Evolutionary conservation across 129 eudicot genomes (phyloP), one percentile per base, ranked within the genome.

Genomic region (Chrysanthemum makinoi): DNA sequence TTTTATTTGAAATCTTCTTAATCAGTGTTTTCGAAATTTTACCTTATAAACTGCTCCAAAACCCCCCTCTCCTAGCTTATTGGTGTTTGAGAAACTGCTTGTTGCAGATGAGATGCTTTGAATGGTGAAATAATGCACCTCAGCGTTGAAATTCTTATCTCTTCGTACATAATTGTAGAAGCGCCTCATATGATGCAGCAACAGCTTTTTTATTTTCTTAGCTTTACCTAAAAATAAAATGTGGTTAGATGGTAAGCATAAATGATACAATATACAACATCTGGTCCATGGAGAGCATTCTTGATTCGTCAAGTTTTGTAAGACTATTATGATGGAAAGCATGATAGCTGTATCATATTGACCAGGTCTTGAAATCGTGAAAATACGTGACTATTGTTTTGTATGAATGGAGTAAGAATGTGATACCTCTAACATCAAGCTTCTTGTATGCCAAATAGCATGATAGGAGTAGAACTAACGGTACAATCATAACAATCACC

Each of bases 31-130:
- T 39, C 56, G 48, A 43, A 65, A 20, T 19, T 10, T 53, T 71
- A 77, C 81, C 72, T 77, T 77, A 70, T 54, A 77, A 62, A 77
- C 81, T 4, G 57, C 67, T 66, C 77, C 81, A 71, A 70, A 77
- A 44, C 81, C 81, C 5, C 81, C 81, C 67, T 64, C 58, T 46
- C 77, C 81, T 6, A 77, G 54, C 68, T 70, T 77, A 17, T 70
- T 65, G 3, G 52, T 54, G 61, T 26, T 71, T 43, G 75, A 53
- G 43, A 70, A 77, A 3, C 62, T 54, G 62, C 72, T 71, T 16
- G 77, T 77, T 44, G 81, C 77, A 20, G 72, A 43, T 15, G 55
- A 65, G 66, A 75, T 75, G 66, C 66, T 65, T 14, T 65, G 79
- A 43, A 75, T 65, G 57, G 79, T 55, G 58, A 75, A 75, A 54